These are phyloP conservation scores for Cladophialophora immunda DNA, from an alignment of 2,329 filamentous ascomycete genomes.

Conservation along the genomic window DNA sequence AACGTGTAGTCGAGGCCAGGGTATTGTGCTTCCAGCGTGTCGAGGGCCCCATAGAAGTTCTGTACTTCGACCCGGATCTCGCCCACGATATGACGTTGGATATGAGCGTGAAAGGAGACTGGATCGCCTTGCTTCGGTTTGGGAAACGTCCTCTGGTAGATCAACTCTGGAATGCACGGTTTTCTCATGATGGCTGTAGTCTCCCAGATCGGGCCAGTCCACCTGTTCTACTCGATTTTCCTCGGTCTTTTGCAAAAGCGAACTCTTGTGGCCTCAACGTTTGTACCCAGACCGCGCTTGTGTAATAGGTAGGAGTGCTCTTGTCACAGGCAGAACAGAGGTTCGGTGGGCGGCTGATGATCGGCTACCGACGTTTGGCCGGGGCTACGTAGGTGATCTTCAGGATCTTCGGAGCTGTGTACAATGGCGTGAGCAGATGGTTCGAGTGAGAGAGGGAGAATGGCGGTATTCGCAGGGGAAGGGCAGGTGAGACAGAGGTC, in stretches of 20 bases:
- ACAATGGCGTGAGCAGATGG: background rate
- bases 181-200: constrained; percentile 62
- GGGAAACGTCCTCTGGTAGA: constrained; percentile 68
- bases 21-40: constrained; percentile 72
- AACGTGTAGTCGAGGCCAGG: constrained; percentile 71
- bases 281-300: background rate
- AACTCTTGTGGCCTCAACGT: background rate
- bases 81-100: constrained; percentile 68
- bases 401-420: constrained; percentile 3
- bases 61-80: constrained; percentile 72
- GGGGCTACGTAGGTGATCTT: background rate
- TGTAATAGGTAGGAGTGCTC: background rate
- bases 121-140: constrained; percentile 65
- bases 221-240: background rate
- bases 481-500: background rate
- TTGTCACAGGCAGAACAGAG: background rate
- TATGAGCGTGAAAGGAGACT: constrained; percentile 65
- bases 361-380: constrained; percentile 15
- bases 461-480: background rate
- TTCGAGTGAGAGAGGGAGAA: background rate
- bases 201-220: background rate
- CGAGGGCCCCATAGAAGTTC: constrained; percentile 70
- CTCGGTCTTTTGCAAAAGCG: background rate
- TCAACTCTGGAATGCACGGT: constrained; percentile 65
- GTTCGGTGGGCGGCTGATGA: constrained; percentile 2